These are phyloP conservation scores for Tuber microsphaerosporum DNA, from an alignment of 495 filamentous ascomycete genomes.

Conservation along the genomic window DNA sequence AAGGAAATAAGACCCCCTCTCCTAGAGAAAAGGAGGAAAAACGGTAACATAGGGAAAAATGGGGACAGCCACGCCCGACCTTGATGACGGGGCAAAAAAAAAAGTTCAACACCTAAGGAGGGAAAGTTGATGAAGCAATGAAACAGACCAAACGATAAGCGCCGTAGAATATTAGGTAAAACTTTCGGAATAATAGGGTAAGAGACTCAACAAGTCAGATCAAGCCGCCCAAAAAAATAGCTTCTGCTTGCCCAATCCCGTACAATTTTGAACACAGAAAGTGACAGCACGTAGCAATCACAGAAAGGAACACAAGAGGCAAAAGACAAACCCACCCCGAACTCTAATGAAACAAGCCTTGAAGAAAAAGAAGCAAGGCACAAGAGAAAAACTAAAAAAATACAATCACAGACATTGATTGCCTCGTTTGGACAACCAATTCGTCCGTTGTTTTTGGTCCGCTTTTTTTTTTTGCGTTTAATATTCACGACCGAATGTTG, in stretches of 20 bases:
- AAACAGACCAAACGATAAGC: conserved; percentile 2
- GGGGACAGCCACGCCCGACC: not conserved
- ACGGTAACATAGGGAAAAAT: not conserved
- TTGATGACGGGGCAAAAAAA: not conserved
- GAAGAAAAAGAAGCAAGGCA: conserved; percentile 7
- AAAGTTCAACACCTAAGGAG: not conserved
- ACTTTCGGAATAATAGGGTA: not conserved
- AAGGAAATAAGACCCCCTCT: no score
- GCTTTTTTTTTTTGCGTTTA: not conserved
- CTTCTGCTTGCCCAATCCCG: conserved; percentile 2
- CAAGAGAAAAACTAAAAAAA: conserved; percentile 14
- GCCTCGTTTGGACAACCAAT: not conserved
- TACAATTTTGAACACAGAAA: not conserved
- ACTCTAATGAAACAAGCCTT: conserved; percentile 16
- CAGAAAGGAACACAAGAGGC: not conserved
- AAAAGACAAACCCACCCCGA: not conserved
- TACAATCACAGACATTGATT: conserved; percentile 5
- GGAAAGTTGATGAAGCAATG: not conserved
- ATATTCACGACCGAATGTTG: conserved; percentile 36
- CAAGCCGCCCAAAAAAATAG: not conserved
- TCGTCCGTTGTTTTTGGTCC: not conserved
- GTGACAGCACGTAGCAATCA: not conserved
- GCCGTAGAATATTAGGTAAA: not conserved
- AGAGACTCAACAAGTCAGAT: not conserved
- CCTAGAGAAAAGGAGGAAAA: no score